Evolutionary conservation across 805 yeast genomes (phyloP), one percentile per base, ranked within the genome.

Genomic region (Debaryomyces tyrocola): DNA sequence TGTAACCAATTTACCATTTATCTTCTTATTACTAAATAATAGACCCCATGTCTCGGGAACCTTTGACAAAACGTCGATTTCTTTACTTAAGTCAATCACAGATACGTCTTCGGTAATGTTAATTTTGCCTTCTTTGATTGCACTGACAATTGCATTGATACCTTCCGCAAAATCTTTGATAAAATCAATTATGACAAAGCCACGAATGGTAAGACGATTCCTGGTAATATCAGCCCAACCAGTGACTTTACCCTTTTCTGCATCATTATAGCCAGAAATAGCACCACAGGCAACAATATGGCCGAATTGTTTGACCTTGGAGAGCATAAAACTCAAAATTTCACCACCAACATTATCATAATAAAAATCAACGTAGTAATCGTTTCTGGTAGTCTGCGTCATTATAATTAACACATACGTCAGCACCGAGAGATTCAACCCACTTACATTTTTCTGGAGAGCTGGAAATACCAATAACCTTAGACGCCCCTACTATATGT

Each of bases 271-370:
- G 41, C 80, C 79, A 29, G 86, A 64, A 49, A 84, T 80, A 12
- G 83, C 73, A 50, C 89, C 89, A 65, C 86, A 81, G 12, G 81
- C 83, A 45, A 82, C 58, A 35, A 84, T 64, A 31, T 60, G 64
- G 36, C 80, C 83, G 34, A 57, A 60, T 7, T 58, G 60, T 50
- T 70, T 78, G 47, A 73, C 57, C 48, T 62, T 56, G 7, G 54
- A 45, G 50, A 77, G 62, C 43, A 77, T 75, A 20, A 67, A 60
- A 52, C 77, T 80, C 55, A 83, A 69, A 17, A 78, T 70, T 43
- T 73, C 69, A 36, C 88, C 89, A 40, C 88, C 89, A 31, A 84
- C 88, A 52, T 78, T 78, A 58, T 84, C 90, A 50, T 72, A 80
- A 61, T 75, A 82, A 34, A 74, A 68, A 54, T 81, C 83, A 34